Evolutionary conservation across 2,329 filamentous ascomycete species (phyloP), one percentile per base, ranked within the genome.

Genomic region (Aaosphaeria pasadenensis): DNA sequence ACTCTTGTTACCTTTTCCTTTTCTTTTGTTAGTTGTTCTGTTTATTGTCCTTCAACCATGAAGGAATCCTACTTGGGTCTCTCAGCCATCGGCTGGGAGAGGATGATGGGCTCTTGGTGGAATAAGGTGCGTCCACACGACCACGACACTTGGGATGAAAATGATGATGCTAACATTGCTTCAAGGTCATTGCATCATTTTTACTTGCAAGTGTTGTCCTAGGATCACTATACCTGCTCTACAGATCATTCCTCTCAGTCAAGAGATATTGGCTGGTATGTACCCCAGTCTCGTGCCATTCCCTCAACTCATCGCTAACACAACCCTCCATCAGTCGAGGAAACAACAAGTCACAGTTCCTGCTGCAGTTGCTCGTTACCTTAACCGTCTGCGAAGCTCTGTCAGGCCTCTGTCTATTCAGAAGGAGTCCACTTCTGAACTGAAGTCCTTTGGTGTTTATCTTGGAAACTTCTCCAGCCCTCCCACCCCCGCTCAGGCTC

Each of bases 391-490:
- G 9, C 5, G 7, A 31, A 30, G 39, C 39, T 9, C n/a, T 41
- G 17, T 3, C 43, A 11, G 39, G 29, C 30, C 42, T 35, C 40
- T 35, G 30, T 11, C 13, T 39, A 6, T 32, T 33, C 11, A 48
- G n/a, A 17, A 11, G 41, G 13, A 7, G 13, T 7, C 17, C 7
- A 9, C 39, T 9, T 11, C 9, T 7, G 39, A 41, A 24, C 39
- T 41, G 11, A 48, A 54, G 46, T 58, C 63, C 7, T 56, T 67
- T 43, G 57, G 57, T 5, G 55, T 63, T 30, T 67, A 55, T 42
- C 44, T 69, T 6, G 65, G 65, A 9, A 43, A 45, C 13, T 60
- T 68, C 39, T 41, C 49, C 30, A 42, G 43, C 13, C 50, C 55
- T 36, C 53, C 57, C 6, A 50, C 59, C 11, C 43, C 42, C 9